Conservation (phyloP, 2,329 filamentous ascomycete species). For the Corniculantispora saksenae region DNA sequence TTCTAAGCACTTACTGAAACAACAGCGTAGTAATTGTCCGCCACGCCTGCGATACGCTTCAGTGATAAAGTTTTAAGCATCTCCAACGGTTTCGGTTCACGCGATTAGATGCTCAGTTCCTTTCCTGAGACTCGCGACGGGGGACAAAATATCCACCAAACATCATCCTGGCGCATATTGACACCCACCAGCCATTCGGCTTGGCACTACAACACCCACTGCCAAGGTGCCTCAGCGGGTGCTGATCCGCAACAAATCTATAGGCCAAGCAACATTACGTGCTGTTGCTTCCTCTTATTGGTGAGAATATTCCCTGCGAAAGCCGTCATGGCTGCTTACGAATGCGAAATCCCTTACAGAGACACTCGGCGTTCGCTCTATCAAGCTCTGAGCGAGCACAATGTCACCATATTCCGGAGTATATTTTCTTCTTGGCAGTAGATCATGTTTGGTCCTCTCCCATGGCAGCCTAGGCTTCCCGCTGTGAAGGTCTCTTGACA, state of each 20-base stretch:
- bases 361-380: slow-evolving; percentile 4
- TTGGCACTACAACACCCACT: slow-evolving; percentile 9
- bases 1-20: neutral
- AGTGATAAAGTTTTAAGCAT: no score
- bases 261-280: neutral
- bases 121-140: neutral
- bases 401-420: neutral
- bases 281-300: neutral
- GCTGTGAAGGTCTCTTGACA: neutral
- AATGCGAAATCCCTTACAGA: neutral
- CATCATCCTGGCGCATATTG: neutral
- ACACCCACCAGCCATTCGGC: neutral
- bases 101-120: neutral
- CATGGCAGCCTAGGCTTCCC: neutral
- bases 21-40: no score
- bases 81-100: neutral
- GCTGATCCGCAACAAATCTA: slow-evolving; percentile 15
- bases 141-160: neutral
- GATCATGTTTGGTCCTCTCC: neutral
- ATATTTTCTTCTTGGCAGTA: neutral
- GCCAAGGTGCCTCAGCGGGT: slow-evolving; percentile 7
- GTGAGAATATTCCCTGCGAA: slow-evolving; percentile 1
- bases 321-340: slow-evolving; percentile 16
- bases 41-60: no score
- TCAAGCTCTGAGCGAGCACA: neutral